Conservation (phyloP, 495 filamentous ascomycete species). For the Bombardia bombarda region DNA sequence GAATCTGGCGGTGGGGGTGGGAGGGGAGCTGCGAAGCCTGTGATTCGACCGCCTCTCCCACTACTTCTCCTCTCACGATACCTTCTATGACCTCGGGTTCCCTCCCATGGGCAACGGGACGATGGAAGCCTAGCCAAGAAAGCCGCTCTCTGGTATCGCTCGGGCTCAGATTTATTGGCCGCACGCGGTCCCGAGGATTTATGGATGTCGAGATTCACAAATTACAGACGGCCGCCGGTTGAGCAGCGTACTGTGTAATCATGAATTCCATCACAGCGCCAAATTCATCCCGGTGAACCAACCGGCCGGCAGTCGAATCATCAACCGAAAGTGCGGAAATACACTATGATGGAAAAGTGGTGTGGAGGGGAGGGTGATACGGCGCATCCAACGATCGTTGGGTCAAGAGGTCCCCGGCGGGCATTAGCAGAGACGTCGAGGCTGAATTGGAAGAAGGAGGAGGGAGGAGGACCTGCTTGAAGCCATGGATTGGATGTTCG, state of each 20-base stretch:
- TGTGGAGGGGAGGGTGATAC: background rate
- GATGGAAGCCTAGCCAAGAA: background rate
- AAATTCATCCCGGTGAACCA: background rate
- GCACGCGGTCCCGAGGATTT: background rate
- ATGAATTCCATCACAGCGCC: background rate
- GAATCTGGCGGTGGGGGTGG: no score
- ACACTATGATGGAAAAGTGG: background rate
- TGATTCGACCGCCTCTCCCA: no score
- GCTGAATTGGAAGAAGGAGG: background rate
- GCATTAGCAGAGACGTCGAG: background rate
- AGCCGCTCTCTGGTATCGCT: background rate
- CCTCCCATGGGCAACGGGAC: background rate
- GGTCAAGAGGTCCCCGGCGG: background rate
- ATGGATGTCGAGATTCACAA: background rate
- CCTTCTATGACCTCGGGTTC: background rate
- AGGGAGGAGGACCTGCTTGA: background rate
- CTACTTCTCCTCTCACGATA: no score
- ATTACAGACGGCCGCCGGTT: background rate
- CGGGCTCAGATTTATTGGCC: conserved; percentile 7
- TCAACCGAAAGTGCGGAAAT: background rate
- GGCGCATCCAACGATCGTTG: background rate
- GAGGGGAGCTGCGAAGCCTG: no score
- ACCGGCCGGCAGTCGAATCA: background rate
- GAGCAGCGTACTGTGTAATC: background rate
- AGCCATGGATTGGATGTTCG: background rate